A percentile compares a stretch with the other conserved stretches of the same genome.
Evolutionary conservation across 192 early-diverging fungal species (phyloP).

Genomic region (Coemansia sp.): DNA sequence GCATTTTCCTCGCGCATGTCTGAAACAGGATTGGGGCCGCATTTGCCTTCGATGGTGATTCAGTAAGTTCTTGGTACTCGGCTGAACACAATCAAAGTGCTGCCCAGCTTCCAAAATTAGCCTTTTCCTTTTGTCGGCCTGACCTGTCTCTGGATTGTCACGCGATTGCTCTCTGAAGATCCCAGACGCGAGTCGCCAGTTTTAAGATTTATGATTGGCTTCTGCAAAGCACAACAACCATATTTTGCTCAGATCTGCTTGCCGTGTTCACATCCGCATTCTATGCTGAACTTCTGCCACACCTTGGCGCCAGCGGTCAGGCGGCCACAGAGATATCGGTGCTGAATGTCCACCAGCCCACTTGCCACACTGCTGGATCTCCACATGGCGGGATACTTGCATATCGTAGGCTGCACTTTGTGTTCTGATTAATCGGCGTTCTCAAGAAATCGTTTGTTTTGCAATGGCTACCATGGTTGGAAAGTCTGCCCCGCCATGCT

Average conservation of each 20-base stretch:
- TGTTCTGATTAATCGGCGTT: no score
- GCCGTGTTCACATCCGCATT: neutral
- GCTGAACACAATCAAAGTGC: neutral
- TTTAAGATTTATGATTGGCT: neutral
- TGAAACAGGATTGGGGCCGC: neutral
- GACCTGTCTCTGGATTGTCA: slow-evolving; percentile 3
- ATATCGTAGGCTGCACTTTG: no score
- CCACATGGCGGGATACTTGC: no score
- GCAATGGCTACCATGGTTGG: no score
- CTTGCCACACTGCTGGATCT: neutral
- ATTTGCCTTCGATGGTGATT: neutral
- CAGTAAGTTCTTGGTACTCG: neutral
- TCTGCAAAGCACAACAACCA: neutral
- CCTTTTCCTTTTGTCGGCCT: neutral
- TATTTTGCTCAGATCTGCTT: neutral
- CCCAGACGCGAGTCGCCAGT: neutral
- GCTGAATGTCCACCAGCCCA: neutral
- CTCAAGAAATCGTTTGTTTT: no score
- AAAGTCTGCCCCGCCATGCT: neutral
- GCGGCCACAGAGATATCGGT: neutral
- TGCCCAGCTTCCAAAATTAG: neutral
- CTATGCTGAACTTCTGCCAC: neutral
- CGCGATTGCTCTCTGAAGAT: slow-evolving; percentile 1
- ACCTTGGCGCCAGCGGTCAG: neutral
- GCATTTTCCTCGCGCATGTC: neutral